Evolutionary conservation across 108 stramenopile species (phyloP).

Genomic region (Epithemia pelagica): DNA sequence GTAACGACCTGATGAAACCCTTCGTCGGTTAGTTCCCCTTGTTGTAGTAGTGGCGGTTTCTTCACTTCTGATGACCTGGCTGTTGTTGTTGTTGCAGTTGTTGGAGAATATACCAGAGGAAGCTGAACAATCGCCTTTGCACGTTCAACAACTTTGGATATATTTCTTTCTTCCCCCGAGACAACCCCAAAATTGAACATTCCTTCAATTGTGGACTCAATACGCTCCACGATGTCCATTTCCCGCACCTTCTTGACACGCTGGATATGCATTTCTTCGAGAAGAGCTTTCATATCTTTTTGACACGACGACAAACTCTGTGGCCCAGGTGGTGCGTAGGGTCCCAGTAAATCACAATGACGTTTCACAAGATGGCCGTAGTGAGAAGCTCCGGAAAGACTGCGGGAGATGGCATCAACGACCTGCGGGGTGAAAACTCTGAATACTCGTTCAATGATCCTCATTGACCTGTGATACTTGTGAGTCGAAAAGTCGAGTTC

Average conservation of each 20-base stretch:
- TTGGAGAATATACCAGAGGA: conserved; percentile 26
- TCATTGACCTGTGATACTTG: conserved; percentile 42
- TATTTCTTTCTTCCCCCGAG: conserved; percentile 41
- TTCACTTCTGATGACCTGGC: conserved; percentile 1
- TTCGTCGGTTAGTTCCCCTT: conserved; percentile 48
- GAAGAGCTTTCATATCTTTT: conserved; percentile 56
- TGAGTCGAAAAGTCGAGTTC: conserved; percentile 76
- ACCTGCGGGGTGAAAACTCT: conserved; percentile 68
- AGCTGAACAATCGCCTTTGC: conserved; percentile 58
- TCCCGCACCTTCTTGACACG: conserved; percentile 48
- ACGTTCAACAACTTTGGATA: conserved; percentile 34
- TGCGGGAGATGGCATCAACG: conserved; percentile 46
- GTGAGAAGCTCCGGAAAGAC: conserved; percentile 17
- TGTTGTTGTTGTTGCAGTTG: neutral
- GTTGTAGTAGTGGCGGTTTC: conserved; percentile 27
- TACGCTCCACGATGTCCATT: conserved; percentile 53
- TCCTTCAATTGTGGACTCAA: conserved; percentile 36
- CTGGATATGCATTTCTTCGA: conserved; percentile 81
- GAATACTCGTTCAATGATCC: conserved; percentile 57
- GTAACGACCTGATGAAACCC: conserved; percentile 43
- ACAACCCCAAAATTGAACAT: conserved; percentile 40
- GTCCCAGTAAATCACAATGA: conserved; percentile 50
- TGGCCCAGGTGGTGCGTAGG: conserved; percentile 43
- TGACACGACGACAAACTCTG: conserved; percentile 45
- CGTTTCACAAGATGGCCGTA: conserved; percentile 27